Conservation (phyloP, 2,329 filamentous ascomycete genomes). For the Lachnellula willkommii region DNA sequence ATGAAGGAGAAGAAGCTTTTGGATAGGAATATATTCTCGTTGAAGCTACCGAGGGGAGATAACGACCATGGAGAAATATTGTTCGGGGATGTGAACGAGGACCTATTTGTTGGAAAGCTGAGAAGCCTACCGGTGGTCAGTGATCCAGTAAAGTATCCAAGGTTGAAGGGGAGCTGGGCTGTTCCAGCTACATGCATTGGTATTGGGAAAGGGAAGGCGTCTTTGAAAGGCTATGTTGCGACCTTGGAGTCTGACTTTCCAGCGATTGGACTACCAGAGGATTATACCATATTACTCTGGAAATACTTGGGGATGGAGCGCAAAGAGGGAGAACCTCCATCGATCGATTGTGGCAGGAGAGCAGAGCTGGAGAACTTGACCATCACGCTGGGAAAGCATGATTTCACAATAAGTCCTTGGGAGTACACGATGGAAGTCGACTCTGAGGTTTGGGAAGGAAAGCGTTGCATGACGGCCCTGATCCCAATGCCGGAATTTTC, state of each 20-base stretch:
- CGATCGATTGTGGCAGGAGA: constrained; percentile 4
- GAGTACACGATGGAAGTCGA: constrained; percentile 11
- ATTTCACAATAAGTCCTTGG: constrained; percentile 4
- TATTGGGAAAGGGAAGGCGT: background rate
- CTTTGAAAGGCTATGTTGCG: constrained; percentile 5
- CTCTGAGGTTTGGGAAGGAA: constrained; percentile 1
- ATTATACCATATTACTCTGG: background rate
- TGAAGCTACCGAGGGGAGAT: constrained; percentile 1
- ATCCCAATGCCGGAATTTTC: constrained; percentile 1
- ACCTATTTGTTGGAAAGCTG: constrained; percentile 7
- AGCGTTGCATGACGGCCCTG: constrained; percentile 11
- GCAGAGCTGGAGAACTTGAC: constrained; percentile 1
- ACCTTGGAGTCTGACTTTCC: constrained; percentile 5
- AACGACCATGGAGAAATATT: constrained; percentile 4
- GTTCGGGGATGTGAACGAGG: constrained; percentile 7
- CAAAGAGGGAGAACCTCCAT: background rate
- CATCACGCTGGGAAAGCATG: constrained; percentile 3
- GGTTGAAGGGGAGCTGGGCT: background rate
- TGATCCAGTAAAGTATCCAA: background rate
- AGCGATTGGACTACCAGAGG: constrained; percentile 5
- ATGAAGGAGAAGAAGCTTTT: constrained; percentile 1
- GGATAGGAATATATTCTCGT: constrained; percentile 8
- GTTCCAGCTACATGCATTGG: constrained; percentile 1
- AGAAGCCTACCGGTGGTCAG: background rate
- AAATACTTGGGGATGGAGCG: constrained; percentile 1